These are phyloP conservation scores for Solanum raphanifolium DNA, from an alignment of 257 asterid genomes.

Conservation along the genomic window DNA sequence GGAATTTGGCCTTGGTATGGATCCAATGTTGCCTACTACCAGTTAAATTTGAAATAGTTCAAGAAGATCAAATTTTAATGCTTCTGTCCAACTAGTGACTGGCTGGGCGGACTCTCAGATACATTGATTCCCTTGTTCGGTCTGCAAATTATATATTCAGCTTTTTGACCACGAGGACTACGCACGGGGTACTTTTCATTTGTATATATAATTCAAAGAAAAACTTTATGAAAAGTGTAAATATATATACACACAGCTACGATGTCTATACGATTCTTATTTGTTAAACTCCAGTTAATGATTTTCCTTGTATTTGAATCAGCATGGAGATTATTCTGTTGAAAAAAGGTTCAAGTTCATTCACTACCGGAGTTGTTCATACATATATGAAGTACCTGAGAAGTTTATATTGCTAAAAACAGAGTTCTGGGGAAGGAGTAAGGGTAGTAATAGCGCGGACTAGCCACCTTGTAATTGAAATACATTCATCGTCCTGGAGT, in stretches of 20 bases:
- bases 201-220: constrained; percentile 1
- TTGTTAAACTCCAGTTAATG: not conserved
- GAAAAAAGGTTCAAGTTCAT: not conserved
- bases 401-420: not conserved
- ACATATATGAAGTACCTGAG: not conserved
- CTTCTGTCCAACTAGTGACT: not conserved
- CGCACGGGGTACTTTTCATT: not conserved
- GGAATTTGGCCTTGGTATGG: constrained; percentile 76
- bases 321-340: not conserved
- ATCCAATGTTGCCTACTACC: constrained; percentile 75
- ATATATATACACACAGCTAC: not conserved
- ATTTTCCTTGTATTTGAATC: not conserved
- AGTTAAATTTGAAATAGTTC: constrained; percentile 12
- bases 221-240: not conserved
- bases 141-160: not conserved
- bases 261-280: not conserved
- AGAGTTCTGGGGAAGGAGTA: not conserved
- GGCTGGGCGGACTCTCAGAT: not conserved
- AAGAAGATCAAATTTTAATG: not conserved
- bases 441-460: not conserved
- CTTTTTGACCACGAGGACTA: not conserved
- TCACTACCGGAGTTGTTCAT: not conserved
- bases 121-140: not conserved
- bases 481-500: too few species aligned
- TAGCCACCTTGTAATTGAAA: too few species aligned